Conservation (phyloP, 805 yeast species). For the Candida schatavii region DNA sequence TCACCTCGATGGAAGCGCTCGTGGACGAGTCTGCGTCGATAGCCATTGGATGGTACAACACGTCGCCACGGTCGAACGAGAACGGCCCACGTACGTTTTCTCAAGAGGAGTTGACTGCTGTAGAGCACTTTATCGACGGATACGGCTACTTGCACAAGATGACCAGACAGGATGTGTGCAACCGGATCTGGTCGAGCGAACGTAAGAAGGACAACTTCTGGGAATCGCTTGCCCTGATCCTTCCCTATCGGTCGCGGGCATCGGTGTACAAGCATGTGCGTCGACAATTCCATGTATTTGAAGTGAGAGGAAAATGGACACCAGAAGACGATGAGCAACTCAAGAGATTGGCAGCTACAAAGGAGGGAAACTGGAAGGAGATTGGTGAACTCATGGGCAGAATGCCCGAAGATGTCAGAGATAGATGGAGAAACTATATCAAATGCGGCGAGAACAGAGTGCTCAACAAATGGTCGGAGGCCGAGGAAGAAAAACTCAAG, state of each 20-base stretch:
- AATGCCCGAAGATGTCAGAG: conserved; percentile 98
- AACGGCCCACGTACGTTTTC: conserved; percentile 49
- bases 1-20: conserved; percentile 29
- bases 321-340: conserved; percentile 72
- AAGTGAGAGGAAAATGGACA: conserved; percentile 88
- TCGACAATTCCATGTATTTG: conserved; percentile 83
- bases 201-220: conserved; percentile 86
- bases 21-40: conserved; percentile 34
- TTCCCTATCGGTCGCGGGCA: conserved; percentile 85
- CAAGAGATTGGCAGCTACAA: conserved; percentile 57
- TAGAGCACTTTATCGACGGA: conserved; percentile 68
- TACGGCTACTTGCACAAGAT: conserved; percentile 64
- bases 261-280: conserved; percentile 91
- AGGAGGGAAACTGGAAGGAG: conserved; percentile 83
- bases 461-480: conserved; percentile 73
- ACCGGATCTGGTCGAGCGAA: conserved; percentile 83
- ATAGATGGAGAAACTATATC: conserved; percentile 92
- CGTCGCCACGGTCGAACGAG: conserved; percentile 19
- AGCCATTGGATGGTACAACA: conserved; percentile 35
- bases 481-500: conserved; percentile 65
- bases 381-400: conserved; percentile 79
- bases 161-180: conserved; percentile 68
- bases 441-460: conserved; percentile 82
- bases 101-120: conserved; percentile 62
- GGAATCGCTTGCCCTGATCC: conserved; percentile 74